Evolutionary conservation across 176 grass and related monocot genomes (phyloP), one percentile per base, ranked within the genome.

Genomic region (Pontederia paniculata): DNA sequence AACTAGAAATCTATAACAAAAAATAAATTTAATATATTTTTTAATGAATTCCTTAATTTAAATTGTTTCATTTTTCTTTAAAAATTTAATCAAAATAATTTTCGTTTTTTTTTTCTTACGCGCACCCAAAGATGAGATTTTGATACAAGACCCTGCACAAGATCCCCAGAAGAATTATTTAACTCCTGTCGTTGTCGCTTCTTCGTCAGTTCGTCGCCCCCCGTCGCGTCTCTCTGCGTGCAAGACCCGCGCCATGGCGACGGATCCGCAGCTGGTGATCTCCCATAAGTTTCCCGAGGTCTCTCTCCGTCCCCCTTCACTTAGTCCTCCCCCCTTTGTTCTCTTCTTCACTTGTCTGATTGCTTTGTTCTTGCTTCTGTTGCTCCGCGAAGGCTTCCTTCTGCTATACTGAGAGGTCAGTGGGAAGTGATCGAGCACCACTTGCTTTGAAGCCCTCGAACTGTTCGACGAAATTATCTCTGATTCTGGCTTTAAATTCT

Each of bases 221-320:
- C n/a, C n/a, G n/a, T n/a, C n/a, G n/a, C 25, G 25, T 31, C 25
- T 31, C 25, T 31, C 25, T 1, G 25, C 25, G 25, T 31, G 25
- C 25, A 5, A 1, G 25, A 31, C 25, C 25, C 25, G 25, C 25
- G 25, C 25, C 25, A 31, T 31, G 25, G 37, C 69, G 13, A 75
- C 87, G 60, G 77, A 89, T 73, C 77, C 83, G 5, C 14, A 76
- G 1, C 60, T 79, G 64, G 91, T 76, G 52, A 73, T 89, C 55
- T 81, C 79, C 46, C 79, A 96, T 79, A 74, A 74, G 55, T 89
- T 96, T 59, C 53, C 82, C 31, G 76, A 96, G 91, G 91, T 86
- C 67, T 5, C 45, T 45, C 45, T 23, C 54, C 15, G 31, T 73
- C 52, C 47, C 10, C 13, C 19, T 15, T 45, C 0, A 22, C 23